These are phyloP conservation scores for Fusarium torulosum DNA, from an alignment of 2,329 filamentous ascomycete genomes.

Conservation along the genomic window DNA sequence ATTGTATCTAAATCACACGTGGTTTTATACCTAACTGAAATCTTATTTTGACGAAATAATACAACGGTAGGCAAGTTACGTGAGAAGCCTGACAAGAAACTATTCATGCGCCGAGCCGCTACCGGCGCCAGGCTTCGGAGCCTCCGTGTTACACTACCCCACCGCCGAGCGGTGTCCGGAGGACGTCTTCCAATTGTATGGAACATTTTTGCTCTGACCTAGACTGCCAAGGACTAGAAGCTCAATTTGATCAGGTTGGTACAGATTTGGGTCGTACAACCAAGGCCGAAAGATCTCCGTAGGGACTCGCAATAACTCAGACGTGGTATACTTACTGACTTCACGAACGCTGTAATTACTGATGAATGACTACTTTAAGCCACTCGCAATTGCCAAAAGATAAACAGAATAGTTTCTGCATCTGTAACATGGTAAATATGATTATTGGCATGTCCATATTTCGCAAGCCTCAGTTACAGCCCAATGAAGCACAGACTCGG, in stretches of 20 bases:
- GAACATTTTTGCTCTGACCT: conserved; percentile 8
- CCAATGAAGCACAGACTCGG: conserved; percentile 25
- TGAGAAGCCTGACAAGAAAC: conserved; percentile 1
- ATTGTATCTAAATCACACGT: too few relatives aligned
- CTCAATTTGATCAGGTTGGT: background rate
- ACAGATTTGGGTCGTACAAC: background rate
- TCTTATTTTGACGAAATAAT: background rate
- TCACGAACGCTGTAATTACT: background rate
- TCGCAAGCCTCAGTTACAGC: conserved; percentile 5
- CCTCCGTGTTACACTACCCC: conserved; percentile 28
- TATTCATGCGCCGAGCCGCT: conserved; percentile 27
- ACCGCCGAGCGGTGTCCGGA: conserved; percentile 31
- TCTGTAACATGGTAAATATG: background rate
- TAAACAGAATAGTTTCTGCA: background rate
- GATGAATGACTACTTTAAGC: background rate
- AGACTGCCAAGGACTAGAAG: conserved; percentile 24
- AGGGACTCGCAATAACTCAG: background rate
- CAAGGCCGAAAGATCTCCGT: conserved; percentile 24
- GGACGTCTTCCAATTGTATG: conserved; percentile 9
- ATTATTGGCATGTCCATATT: background rate
- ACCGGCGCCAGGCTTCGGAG: conserved; percentile 33
- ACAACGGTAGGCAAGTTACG: background rate
- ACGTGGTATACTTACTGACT: background rate
- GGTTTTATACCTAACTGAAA: too few relatives aligned
- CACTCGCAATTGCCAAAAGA: background rate